Conservation (phyloP, 108 stramenopile species). For the Bacterosira constricta region DNA sequence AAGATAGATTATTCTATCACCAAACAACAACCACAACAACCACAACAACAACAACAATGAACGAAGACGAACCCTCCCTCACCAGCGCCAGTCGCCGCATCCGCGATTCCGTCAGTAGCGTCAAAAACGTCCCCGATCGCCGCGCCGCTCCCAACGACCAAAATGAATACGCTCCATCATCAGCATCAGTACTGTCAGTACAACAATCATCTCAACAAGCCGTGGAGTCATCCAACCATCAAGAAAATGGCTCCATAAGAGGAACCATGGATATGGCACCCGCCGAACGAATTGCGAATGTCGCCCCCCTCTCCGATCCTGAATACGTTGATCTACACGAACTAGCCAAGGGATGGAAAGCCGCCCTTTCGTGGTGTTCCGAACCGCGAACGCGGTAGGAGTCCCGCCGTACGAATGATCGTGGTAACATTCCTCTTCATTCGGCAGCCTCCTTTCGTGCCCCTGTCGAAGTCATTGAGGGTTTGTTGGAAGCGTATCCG, state of each 20-base stretch:
- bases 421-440: slow-evolving; percentile 87
- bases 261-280: no score
- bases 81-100: slow-evolving; percentile 37
- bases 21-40: slow-evolving; percentile 11
- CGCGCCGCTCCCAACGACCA: background rate
- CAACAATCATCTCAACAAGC: no score
- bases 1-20: no score
- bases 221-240: no score
- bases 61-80: slow-evolving; percentile 21
- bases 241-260: background rate
- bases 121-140: slow-evolving; percentile 3
- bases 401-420: slow-evolving; percentile 75
- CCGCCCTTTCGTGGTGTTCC: slow-evolving; percentile 76
- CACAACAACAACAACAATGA: slow-evolving; percentile 8
- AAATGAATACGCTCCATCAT: background rate
- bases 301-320: slow-evolving; percentile 15
- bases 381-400: slow-evolving; percentile 84
- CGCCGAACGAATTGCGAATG: slow-evolving; percentile 10
- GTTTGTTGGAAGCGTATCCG: slow-evolving; percentile 83
- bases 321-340: slow-evolving; percentile 81
- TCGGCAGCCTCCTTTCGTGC: slow-evolving; percentile 81
- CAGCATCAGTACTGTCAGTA: no score
- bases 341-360: slow-evolving; percentile 89
- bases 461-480: slow-evolving; percentile 81
- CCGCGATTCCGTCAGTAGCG: no score